These are phyloP conservation scores for Xylariaceae sp. DNA, from an alignment of 2,329 filamentous ascomycete genomes.

Conservation along the genomic window DNA sequence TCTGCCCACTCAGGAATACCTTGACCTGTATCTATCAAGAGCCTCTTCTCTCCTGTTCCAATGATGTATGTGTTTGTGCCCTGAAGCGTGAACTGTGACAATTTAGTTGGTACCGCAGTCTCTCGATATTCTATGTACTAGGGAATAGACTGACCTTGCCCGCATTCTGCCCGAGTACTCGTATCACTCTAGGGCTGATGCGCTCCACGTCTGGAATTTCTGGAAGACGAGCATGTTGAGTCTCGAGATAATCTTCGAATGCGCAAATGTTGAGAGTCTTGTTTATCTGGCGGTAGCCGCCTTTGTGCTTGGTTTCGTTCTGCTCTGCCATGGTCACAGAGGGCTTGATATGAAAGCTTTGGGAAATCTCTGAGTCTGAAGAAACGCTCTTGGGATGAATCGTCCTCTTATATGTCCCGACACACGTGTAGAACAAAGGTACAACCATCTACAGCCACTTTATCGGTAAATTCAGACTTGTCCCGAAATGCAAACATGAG, in stretches of 20 bases:
- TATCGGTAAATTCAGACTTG: too few species aligned
- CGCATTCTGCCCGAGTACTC: conserved; percentile 43
- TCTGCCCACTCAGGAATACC: conserved; percentile 59
- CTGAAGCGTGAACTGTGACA: conserved; percentile 48
- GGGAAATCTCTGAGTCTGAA: too few species aligned
- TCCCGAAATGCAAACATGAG: too few species aligned
- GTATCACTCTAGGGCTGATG: conserved; percentile 40
- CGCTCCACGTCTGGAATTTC: conserved; percentile 39
- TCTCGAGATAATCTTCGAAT: conserved; percentile 47
- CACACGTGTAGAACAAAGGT: too few species aligned
- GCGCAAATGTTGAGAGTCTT: conserved; percentile 44
- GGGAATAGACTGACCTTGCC: conserved; percentile 34
- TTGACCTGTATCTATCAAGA: conserved; percentile 73
- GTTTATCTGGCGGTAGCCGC: conserved; percentile 46
- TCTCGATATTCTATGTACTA: not conserved
- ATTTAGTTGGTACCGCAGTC: not conserved
- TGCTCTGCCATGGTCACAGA: not conserved
- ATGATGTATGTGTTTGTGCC: conserved; percentile 77
- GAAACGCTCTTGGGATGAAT: too few species aligned
- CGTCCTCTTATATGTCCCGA: too few species aligned
- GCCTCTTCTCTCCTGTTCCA: conserved; percentile 58
- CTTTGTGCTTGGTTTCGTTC: conserved; percentile 9
- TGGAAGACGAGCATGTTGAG: conserved; percentile 37
- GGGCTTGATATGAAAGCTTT: too few species aligned
- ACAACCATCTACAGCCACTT: too few species aligned